Base-by-base conservation (phyloP, 176 grass and related monocot genomes). In the Avena atlantica region DNA sequence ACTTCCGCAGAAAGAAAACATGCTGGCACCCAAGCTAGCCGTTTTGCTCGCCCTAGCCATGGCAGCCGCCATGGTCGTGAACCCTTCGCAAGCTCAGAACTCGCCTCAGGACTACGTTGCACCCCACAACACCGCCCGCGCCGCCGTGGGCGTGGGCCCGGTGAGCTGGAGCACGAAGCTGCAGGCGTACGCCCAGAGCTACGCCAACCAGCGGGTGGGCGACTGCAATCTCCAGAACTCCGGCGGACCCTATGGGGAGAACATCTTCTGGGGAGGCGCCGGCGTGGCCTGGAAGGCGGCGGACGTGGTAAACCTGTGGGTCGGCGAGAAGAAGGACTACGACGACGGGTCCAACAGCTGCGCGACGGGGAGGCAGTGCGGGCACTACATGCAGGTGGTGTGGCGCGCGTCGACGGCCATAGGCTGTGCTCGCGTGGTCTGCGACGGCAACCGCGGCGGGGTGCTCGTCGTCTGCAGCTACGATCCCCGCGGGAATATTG, bases 341-440 rank as follows among this genome's bases (percentile, higher is more conserved):
- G 10, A 60, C 42, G 36, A 93, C 36, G 66, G 5, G 9, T 36
- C 36, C 66, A 93, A 93, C 78, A n/a, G 31, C 11, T 93, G 88
- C 72, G 52, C 17, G 0, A 0, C 11, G 0, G 76, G 76, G 12
- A 50, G 45, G 24, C 6, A 76, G 31, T 92, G 91, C 81, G 85
- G 89, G 5, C 85, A 92, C 82, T 90, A 89, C 87, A 92, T 75
- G 4, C 85, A 88, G 85, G 80, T 92, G 27, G 88, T 90, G 69
- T 90, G 57, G 58, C 58, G 58, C 9, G n/a, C 20, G 58, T 3
- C 58, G 58, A 61, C 58, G n/a, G 11, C 3, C 58, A 61, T 61
- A 20, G 58, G 58, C n/a, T 61, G 58, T 20, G 58, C 58, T 61
- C 58, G 58, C n/a, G 58, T 61, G 8, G 58, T 61, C n/a, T 61